phyloP scores from a whole-genome alignment of 441 rosid genomes.

The Pelargonium cotyledonis region DNA sequence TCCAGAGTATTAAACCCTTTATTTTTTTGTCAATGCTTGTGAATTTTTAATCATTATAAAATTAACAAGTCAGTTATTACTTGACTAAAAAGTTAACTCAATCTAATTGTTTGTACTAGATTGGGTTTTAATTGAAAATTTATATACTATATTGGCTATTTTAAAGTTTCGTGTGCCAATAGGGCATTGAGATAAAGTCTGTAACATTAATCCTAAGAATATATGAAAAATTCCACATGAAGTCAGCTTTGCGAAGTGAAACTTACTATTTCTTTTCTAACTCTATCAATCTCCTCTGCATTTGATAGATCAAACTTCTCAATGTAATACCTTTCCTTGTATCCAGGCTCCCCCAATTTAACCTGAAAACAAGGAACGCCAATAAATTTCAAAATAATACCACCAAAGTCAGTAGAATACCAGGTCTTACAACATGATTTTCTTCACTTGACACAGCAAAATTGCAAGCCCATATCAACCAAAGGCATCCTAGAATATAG shows the following conservation, averaged over 20 bases:
- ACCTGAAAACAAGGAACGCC: constrained; percentile 38
- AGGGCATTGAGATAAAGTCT: too few species aligned
- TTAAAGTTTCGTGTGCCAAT: too few species aligned
- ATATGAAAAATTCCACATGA: neutral
- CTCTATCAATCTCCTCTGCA: constrained; percentile 52
- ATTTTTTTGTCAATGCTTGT: too few species aligned
- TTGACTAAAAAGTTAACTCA: too few species aligned
- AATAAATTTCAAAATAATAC: constrained; percentile 5
- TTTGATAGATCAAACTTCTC: constrained; percentile 68
- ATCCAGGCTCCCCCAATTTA: constrained; percentile 91
- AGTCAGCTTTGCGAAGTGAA: constrained; percentile 1
- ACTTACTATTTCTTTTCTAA: constrained; percentile 75
- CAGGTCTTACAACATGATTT: neutral
- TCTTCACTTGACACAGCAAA: neutral
- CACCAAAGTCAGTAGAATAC: constrained; percentile 7
- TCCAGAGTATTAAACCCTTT: too few species aligned
- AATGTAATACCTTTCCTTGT: constrained; percentile 82
- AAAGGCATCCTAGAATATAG: neutral
- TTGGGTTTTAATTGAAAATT: too few species aligned
- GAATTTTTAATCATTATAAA: too few species aligned
- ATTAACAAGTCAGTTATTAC: too few species aligned
- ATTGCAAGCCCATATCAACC: neutral
- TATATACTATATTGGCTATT: too few species aligned
- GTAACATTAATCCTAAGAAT: neutral
- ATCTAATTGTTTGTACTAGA: too few species aligned